A percentile compares a stretch with the other conserved stretches of the same genome.
phyloP scores from a whole-genome alignment of 108 stramenopile genomes.

The Nannochloropsis salina region DNA sequence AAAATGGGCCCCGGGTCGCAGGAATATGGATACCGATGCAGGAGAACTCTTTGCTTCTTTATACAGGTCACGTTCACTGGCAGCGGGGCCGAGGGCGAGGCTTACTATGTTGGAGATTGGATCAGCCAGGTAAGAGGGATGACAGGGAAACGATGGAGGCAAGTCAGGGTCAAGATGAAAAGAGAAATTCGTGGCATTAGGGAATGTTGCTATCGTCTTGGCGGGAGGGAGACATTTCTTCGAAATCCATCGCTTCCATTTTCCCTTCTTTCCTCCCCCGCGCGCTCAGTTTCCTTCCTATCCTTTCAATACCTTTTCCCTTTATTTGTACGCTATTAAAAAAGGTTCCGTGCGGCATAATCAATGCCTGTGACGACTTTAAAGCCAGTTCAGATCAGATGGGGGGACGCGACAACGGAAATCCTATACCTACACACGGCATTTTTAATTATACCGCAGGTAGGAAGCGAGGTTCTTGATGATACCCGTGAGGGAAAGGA shows the following conservation, averaged over 20 bases:
- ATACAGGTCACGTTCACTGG: neutral
- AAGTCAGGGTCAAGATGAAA: neutral
- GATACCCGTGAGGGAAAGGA: neutral
- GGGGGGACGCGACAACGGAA: neutral
- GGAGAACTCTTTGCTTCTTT: neutral
- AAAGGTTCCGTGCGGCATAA: neutral
- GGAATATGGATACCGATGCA: no score
- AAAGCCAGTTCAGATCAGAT: neutral
- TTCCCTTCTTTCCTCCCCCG: neutral
- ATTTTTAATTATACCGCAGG: constrained; percentile 7
- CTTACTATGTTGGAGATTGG: constrained; percentile 9
- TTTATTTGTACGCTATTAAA: neutral
- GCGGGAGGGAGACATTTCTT: neutral
- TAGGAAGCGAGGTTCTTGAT: neutral
- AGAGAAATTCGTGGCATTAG: neutral
- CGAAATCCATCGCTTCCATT: neutral
- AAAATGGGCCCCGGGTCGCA: no score
- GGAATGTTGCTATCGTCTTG: no score
- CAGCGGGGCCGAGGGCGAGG: neutral
- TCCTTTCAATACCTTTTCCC: neutral
- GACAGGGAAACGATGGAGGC: neutral
- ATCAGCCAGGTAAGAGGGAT: constrained; percentile 2
- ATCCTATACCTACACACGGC: neutral
- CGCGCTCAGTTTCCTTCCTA: no score
- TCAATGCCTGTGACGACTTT: neutral